Evolutionary conservation across 2,329 filamentous ascomycete genomes (phyloP).

Genomic region (Cytospora chrysosperma): DNA sequence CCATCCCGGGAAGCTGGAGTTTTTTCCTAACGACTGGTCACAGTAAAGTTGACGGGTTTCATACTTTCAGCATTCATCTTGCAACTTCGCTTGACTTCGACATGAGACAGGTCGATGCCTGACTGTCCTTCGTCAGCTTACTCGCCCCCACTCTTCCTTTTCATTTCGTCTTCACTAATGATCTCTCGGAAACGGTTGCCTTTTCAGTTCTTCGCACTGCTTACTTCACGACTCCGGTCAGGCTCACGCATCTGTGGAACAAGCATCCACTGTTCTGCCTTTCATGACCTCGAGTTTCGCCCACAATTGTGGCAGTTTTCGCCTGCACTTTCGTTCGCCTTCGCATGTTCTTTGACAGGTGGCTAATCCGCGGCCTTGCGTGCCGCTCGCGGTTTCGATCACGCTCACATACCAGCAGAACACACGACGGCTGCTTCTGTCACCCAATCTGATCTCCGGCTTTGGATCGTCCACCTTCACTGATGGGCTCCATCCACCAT

Average conservation of each 20-base stretch:
- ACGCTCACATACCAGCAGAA: neutral
- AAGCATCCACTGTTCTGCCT: neutral
- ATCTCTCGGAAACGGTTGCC: neutral
- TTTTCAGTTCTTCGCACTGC: neutral
- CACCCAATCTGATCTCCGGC: neutral
- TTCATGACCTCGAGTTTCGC: neutral
- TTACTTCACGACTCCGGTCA: neutral
- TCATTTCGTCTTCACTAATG: neutral
- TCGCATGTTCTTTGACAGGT: neutral
- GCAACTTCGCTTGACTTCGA: neutral
- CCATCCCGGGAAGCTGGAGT: neutral
- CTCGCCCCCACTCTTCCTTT: neutral
- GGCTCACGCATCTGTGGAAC: neutral
- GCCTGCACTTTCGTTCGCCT: neutral
- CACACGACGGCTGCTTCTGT: neutral
- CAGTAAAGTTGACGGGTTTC: neutral
- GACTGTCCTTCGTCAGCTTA: neutral
- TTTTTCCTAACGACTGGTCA: neutral
- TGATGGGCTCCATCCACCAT: neutral
- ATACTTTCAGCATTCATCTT: neutral
- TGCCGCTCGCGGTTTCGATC: neutral
- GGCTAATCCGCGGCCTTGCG: neutral
- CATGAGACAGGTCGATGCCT: neutral
- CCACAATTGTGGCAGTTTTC: neutral
- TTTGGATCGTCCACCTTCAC: neutral